A percentile compares a stretch with the other conserved stretches of the same genome.
phyloP scores from a whole-genome alignment of 2,329 filamentous ascomycete species.

The Cytospora leucostoma region DNA sequence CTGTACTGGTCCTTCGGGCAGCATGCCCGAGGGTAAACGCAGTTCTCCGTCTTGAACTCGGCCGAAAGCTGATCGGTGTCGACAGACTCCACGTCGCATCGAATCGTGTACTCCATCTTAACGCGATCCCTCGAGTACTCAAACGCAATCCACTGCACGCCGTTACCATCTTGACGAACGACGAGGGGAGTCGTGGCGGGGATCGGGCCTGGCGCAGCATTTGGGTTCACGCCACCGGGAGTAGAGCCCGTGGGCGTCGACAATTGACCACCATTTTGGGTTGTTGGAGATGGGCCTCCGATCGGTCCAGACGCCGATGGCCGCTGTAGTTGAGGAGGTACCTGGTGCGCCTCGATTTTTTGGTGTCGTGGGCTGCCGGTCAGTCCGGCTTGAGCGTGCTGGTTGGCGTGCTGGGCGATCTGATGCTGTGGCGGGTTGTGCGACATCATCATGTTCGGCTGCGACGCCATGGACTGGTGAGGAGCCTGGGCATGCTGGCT shows the following conservation, averaged over 20 bases:
- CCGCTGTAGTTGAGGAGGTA: conserved; percentile 63
- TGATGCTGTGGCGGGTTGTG: conserved; percentile 59
- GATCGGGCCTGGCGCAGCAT: conserved; percentile 92
- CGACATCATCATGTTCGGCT: conserved; percentile 68
- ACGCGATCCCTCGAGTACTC: conserved; percentile 96
- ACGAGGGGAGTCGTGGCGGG: conserved; percentile 94
- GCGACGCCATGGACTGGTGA: conserved; percentile 63
- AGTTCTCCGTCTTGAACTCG: conserved; percentile 98
- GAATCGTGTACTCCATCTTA: conserved; percentile 99
- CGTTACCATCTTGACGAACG: conserved; percentile 91
- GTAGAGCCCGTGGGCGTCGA: conserved; percentile 49
- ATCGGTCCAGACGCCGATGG: conserved; percentile 51
- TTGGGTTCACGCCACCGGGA: conserved; percentile 73
- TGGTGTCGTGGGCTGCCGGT: conserved; percentile 61
- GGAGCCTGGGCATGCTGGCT: conserved; percentile 58
- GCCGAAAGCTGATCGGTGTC: conserved; percentile 80
- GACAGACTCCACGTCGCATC: conserved; percentile 96
- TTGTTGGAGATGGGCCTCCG: conserved; percentile 33
- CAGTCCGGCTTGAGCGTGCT: conserved; percentile 58
- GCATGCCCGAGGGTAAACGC: conserved; percentile 94
- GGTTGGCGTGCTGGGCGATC: conserved; percentile 60
- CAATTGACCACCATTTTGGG: conserved; percentile 25
- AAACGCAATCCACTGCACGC: conserved; percentile 98
- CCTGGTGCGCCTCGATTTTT: conserved; percentile 62
- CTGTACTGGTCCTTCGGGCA: conserved; percentile 95